Conservation (phyloP, 345 rosid genomes). For the Sonneratia caseolaris region DNA sequence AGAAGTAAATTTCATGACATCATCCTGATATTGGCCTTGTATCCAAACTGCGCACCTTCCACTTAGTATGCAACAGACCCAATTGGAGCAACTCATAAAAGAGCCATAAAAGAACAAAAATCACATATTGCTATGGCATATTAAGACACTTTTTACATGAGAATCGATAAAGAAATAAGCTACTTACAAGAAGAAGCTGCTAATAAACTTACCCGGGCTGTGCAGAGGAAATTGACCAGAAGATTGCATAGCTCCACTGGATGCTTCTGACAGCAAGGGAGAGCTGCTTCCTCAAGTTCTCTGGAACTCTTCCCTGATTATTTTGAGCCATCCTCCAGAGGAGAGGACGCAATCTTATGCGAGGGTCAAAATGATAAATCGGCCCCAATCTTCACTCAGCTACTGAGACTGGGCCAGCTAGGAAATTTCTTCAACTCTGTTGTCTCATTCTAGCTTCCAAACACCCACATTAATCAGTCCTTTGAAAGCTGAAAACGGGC, state of each 20-base stretch:
- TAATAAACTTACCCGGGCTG: constrained; percentile 55
- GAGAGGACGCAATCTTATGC: too few relatives aligned
- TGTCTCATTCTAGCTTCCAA: neutral
- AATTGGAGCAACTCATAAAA: too few relatives aligned
- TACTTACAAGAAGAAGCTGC: too few relatives aligned
- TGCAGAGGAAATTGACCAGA: constrained; percentile 73
- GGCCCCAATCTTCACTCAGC: neutral
- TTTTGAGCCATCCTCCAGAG: constrained; percentile 25
- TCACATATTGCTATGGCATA: too few relatives aligned
- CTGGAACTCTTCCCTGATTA: constrained; percentile 31
- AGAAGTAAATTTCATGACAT: neutral
- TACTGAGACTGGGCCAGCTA: neutral
- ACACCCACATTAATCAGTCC: neutral
- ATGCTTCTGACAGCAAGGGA: constrained; percentile 74
- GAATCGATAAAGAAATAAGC: neutral
- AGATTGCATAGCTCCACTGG: constrained; percentile 91
- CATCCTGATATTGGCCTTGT: neutral
- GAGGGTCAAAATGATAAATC: neutral
- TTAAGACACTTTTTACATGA: neutral
- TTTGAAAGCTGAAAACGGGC: neutral
- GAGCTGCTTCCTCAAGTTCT: constrained; percentile 59
- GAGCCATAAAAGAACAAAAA: too few relatives aligned
- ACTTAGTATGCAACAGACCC: neutral
- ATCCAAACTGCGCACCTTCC: neutral
- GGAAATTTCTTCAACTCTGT: too few relatives aligned